A percentile compares a stretch with the other conserved stretches of the same genome.
Conservation (phyloP, 352 stramenopile species). For the Phytophthora palmivora region DNA sequence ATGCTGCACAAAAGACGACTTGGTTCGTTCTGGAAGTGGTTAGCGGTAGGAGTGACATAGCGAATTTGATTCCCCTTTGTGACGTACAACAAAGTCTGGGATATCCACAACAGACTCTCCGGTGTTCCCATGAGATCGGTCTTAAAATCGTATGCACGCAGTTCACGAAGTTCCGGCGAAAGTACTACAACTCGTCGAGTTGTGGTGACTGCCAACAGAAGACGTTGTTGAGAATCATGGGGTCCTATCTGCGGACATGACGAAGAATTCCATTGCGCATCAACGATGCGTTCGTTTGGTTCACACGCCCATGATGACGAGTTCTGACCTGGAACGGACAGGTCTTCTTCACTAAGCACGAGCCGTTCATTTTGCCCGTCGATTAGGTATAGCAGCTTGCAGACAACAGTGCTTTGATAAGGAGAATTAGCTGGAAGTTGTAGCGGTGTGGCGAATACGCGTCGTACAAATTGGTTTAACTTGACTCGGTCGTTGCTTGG, state of each 20-base stretch:
- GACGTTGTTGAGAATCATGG: conserved; percentile 28
- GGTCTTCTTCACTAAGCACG: conserved; percentile 58
- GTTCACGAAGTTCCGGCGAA: conserved; percentile 38
- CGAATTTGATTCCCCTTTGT: conserved; percentile 58
- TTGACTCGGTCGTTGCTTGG: conserved; percentile 48
- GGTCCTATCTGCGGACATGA: conserved; percentile 21
- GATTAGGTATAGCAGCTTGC: conserved; percentile 59
- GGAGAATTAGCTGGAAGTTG: conserved; percentile 40
- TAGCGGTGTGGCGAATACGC: conserved; percentile 66
- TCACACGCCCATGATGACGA: conserved; percentile 44
- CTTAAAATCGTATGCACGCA: conserved; percentile 48
- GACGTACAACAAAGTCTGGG: conserved; percentile 66
- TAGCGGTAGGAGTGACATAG: conserved; percentile 54
- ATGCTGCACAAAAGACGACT: conserved; percentile 39
- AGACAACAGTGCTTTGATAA: conserved; percentile 35
- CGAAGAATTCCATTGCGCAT: conserved; percentile 63
- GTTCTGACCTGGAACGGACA: conserved; percentile 37
- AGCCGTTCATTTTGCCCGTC: conserved; percentile 35
- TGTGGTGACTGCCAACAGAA: conserved; percentile 57
- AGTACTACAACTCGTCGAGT: conserved; percentile 69
- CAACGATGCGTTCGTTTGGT: conserved; percentile 51
- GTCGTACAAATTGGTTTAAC: conserved; percentile 46
- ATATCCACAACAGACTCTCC: conserved; percentile 74
- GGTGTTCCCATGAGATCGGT: conserved; percentile 44
- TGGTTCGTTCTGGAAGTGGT: conserved; percentile 11